phyloP scores from a whole-genome alignment of 2,329 filamentous ascomycete genomes.

The Epichloe sibirici region DNA sequence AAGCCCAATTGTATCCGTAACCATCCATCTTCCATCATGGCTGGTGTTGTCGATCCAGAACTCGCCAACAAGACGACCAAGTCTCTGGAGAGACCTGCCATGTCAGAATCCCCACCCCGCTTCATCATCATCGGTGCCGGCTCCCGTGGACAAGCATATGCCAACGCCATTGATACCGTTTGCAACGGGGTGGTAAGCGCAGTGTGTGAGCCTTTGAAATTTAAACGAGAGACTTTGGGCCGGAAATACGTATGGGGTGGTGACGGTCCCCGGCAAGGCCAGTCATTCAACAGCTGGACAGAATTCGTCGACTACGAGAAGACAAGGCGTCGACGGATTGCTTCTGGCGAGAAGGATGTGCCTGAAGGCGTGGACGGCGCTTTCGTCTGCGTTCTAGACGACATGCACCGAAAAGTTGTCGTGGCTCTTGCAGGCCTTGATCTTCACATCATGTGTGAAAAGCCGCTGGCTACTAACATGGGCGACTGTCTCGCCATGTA shows the following conservation, averaged over 20 bases:
- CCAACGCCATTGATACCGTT: slow-evolving; percentile 50
- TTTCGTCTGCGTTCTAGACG: slow-evolving; percentile 64
- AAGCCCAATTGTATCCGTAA: not conserved
- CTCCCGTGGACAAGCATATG: slow-evolving; percentile 65
- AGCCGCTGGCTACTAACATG: slow-evolving; percentile 74
- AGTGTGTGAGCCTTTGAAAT: slow-evolving; percentile 69
- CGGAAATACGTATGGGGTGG: slow-evolving; percentile 59
- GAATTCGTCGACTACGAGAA: slow-evolving; percentile 66
- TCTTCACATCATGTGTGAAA: slow-evolving; percentile 88
- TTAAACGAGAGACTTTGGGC: slow-evolving; percentile 63
- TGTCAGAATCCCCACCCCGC: slow-evolving; percentile 42
- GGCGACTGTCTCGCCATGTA: slow-evolving; percentile 69
- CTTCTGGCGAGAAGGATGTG: slow-evolving; percentile 33
- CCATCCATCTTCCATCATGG: slow-evolving; percentile 8
- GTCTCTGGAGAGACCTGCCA: slow-evolving; percentile 28
- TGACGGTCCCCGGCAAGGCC: slow-evolving; percentile 38
- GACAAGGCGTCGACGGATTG: slow-evolving; percentile 41
- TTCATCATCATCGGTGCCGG: slow-evolving; percentile 76
- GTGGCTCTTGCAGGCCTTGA: slow-evolving; percentile 56
- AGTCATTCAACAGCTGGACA: slow-evolving; percentile 62
- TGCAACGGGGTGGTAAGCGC: slow-evolving; percentile 59
- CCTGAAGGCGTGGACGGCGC: slow-evolving; percentile 47
- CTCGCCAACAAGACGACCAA: slow-evolving; percentile 12
- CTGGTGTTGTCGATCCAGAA: slow-evolving; percentile 12
- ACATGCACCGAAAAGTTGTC: slow-evolving; percentile 75